Evolutionary conservation across 768 basidiomycete genomes (phyloP), one percentile per base, ranked within the genome.

Genomic region (Albatrellus ellisii): DNA sequence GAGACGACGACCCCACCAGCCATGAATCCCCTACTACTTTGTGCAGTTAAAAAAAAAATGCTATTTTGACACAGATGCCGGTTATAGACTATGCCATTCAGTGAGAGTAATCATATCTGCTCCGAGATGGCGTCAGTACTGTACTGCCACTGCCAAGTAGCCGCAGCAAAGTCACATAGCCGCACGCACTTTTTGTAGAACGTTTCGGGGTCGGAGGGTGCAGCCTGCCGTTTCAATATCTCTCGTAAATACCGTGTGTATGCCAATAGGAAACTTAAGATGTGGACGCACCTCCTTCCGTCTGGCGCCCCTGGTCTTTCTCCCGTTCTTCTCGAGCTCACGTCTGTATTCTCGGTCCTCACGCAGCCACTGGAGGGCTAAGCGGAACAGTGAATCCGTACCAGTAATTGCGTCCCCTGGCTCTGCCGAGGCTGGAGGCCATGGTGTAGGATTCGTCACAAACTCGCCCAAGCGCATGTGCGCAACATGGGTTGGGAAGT

Each of bases 401-500:
- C 55, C 47, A 4, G 48, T 48, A 34, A 54, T 56, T 31, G 50
- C 8, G 46, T 38, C 33, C 34, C 50, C 35, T 53, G 46, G 24
- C 37, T 36, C 21, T 12, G 14, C 42, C 29, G 26, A 31, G 6
- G 59, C 47, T n/a, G 72, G 59, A 2, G 79, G 76, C 89, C 91
- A 97, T 6, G 75, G 54, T 11, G 74, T 70, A 3, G 85, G 81
- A 14, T 66, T 65, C 2, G 72, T 77, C 10, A 77, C 65, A 42
- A 91, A 76, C 10, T 67, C 62, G 4, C 95, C 95, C 36, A 90
- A 69, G 20, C 83, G 77, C 78, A 99, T 83, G 56, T 98, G 95
- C 4, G 78, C 77, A 46, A 98, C 67, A 54, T 94, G 88, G 0
- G 92, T 97, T 3, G 95, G 94, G 65, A 94, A 97, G n/a, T 70